These are phyloP conservation scores for Cymbopogon citratus DNA, from an alignment of 176 grass and related monocot genomes.

Conservation along the genomic window DNA sequence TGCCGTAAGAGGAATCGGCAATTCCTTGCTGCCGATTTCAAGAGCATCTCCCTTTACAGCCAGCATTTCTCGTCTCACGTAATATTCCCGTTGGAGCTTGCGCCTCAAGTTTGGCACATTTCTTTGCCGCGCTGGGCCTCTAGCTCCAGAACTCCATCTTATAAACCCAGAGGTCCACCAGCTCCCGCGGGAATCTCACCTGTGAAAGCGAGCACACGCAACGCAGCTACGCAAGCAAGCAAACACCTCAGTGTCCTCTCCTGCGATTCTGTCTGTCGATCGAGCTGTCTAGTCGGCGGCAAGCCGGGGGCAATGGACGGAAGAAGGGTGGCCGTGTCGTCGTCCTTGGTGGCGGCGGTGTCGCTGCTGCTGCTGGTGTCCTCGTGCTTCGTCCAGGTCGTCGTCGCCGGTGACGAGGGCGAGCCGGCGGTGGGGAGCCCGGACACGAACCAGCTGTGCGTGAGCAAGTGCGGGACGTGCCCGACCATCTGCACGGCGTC, in stretches of 20 bases:
- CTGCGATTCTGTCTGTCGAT: not conserved
- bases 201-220: conserved; percentile 31
- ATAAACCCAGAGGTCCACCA: conserved; percentile 27
- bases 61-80: conserved; percentile 5
- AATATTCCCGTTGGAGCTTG: conserved; percentile 45
- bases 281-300: not conserved
- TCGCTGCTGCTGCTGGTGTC: not conserved
- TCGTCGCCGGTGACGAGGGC: not conserved
- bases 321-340: not conserved
- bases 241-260: not conserved
- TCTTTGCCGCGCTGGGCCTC: not conserved
- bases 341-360: not conserved
- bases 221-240: not conserved
- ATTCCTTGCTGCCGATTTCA: conserved; percentile 20
- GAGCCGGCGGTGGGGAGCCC: conserved; percentile 18
- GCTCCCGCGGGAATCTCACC: conserved; percentile 32
- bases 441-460: conserved; percentile 47
- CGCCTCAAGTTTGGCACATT: conserved; percentile 46
- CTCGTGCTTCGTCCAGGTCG: not conserved
- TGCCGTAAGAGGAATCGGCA: not conserved
- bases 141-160: not conserved
- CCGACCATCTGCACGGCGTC: conserved; percentile 46
- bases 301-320: conserved; percentile 26
- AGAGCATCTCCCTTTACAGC: conserved; percentile 51
- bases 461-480: conserved; percentile 68